Conservation (phyloP, 805 yeast genomes). For the Cyberlindnera suaveolens region DNA sequence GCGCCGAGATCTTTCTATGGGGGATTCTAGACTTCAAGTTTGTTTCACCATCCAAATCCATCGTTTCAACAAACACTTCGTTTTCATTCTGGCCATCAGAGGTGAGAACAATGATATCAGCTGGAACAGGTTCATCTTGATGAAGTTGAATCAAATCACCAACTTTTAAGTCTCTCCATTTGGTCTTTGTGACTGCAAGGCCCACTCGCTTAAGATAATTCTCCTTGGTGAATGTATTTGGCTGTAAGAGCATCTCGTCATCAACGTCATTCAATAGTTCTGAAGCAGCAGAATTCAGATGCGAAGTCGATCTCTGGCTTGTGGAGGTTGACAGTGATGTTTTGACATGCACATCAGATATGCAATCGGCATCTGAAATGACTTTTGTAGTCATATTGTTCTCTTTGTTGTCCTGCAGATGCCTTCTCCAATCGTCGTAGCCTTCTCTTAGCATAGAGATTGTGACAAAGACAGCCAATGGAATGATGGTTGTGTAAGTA, state of each 20-base stretch:
- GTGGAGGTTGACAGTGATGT: background rate
- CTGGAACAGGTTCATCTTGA: constrained; percentile 91
- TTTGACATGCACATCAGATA: background rate
- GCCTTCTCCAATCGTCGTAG: constrained; percentile 86
- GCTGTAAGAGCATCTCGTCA: constrained; percentile 7
- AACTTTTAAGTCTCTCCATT: constrained; percentile 80
- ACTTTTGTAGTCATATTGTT: constrained; percentile 51
- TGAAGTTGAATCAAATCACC: constrained; percentile 74
- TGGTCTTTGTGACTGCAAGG: constrained; percentile 17
- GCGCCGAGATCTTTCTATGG: constrained; percentile 52
- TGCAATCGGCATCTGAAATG: constrained; percentile 16
- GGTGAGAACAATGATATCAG: constrained; percentile 73
- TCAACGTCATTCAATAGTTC: background rate
- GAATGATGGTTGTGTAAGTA: constrained; percentile 87
- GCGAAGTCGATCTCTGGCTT: constrained; percentile 10
- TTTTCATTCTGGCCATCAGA: constrained; percentile 49
- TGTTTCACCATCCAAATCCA: constrained; percentile 98
- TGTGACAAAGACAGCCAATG: constrained; percentile 76
- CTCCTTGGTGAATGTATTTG: constrained; percentile 25
- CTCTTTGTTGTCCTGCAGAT: constrained; percentile 77
- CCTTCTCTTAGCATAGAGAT: constrained; percentile 92
- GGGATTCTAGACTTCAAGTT: constrained; percentile 75
- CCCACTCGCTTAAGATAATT: constrained; percentile 22
- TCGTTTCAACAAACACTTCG: constrained; percentile 82
- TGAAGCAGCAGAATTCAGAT: constrained; percentile 1